A percentile compares a stretch with the other conserved stretches of the same genome.
phyloP scores from a whole-genome alignment of 2,329 filamentous ascomycete genomes.

The Aspergillus unguis region DNA sequence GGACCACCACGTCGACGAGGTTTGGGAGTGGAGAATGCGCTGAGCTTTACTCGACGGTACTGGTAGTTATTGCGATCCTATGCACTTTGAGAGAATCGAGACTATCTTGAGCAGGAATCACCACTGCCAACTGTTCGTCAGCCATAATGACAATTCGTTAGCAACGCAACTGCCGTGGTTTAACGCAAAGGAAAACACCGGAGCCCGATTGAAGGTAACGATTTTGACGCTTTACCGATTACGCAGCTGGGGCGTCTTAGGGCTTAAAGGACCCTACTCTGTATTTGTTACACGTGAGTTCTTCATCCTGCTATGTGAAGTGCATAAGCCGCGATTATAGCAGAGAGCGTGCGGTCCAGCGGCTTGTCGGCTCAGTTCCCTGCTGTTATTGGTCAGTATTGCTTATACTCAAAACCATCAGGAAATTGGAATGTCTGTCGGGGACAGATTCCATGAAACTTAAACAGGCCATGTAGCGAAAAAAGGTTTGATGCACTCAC shows the following conservation, averaged over 20 bases:
- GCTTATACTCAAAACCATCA: not conserved
- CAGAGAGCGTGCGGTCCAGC: too few relatives aligned
- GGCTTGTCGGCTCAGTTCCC: too few relatives aligned
- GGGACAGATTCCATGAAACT: too few relatives aligned
- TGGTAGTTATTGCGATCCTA: not conserved
- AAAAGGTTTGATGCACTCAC: too few relatives aligned
- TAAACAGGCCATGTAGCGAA: too few relatives aligned
- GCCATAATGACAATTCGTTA: not conserved
- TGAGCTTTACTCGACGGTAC: not conserved
- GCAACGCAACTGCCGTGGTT: not conserved
- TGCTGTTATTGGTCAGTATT: not conserved
- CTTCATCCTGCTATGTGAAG: not conserved
- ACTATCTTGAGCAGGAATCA: too few relatives aligned
- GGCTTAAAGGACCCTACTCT: slow-evolving; percentile 2
- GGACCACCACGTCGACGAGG: not conserved
- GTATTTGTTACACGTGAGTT: slow-evolving; percentile 5
- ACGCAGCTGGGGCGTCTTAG: not conserved
- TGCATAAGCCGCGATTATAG: not conserved
- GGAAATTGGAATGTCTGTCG: not conserved
- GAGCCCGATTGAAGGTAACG: not conserved
- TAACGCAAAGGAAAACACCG: not conserved
- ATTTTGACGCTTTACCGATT: not conserved
- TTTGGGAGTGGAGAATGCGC: not conserved
- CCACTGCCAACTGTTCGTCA: too few relatives aligned
- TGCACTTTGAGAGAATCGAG: not conserved